Percentiles rank a stretch among this genome's conserved stretches.
Conservation (phyloP, 192 early-diverging fungal genomes). For the Lobosporangium transversale region DNA sequence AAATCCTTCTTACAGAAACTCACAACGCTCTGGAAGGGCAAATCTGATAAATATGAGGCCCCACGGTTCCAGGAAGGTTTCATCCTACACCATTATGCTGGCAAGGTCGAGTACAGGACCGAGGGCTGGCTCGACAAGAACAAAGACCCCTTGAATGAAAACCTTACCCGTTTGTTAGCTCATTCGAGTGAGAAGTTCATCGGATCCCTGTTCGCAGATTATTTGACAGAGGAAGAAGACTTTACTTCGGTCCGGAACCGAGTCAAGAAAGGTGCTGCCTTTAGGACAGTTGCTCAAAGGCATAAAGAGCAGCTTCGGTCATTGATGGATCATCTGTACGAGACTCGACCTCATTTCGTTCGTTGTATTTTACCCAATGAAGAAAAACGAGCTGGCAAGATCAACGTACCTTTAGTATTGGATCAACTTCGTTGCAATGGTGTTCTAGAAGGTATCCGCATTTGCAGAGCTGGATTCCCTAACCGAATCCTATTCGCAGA, state of each 20-base stretch:
- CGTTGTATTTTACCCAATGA: constrained; percentile 97
- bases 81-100: constrained; percentile 94
- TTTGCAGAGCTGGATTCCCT: constrained; percentile 95
- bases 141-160: constrained; percentile 98
- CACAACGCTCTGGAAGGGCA: constrained; percentile 86
- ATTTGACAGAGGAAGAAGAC: constrained; percentile 67
- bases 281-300: constrained; percentile 92
- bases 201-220: constrained; percentile 85
- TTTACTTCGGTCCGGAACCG: constrained; percentile 46
- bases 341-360: constrained; percentile 97
- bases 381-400: constrained; percentile 86
- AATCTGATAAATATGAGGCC: constrained; percentile 87
- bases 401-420: constrained; percentile 86
- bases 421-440: constrained; percentile 97
- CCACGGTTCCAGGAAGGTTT: constrained; percentile 91
- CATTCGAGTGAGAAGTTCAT: constrained; percentile 84
- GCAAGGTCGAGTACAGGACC: constrained; percentile 92
- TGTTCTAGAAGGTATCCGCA: constrained; percentile 96
- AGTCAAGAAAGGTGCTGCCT: constrained; percentile 86
- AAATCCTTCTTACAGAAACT: constrained; percentile 95
- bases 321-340: constrained; percentile 91
- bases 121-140: constrained; percentile 97
- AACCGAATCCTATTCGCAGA: constrained; percentile 93
- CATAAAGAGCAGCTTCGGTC: constrained; percentile 94
- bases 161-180: constrained; percentile 87